These are phyloP conservation scores for Plasmodium coatneyi DNA, from an alignment of 169 alveolate genomes.

Conservation along the genomic window DNA sequence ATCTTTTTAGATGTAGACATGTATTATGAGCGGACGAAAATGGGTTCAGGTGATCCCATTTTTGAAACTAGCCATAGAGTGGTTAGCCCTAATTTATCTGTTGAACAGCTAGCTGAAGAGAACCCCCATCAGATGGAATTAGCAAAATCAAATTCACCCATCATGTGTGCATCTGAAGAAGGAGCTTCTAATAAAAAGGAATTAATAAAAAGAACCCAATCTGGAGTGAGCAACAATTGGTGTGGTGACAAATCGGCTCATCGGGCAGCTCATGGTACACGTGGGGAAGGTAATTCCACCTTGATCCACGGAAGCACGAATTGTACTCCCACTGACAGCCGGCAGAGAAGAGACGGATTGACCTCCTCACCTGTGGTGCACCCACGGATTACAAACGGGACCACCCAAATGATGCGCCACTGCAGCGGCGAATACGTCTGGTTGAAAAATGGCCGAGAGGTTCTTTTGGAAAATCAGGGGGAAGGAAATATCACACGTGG, in stretches of 20 bases:
- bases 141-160: not conserved
- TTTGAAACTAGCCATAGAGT: conserved; percentile 24
- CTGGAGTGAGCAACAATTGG: not conserved
- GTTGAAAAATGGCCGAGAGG: not conserved
- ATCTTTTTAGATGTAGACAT: conserved; percentile 65
- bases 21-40: conserved; percentile 32
- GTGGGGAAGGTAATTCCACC: not conserved
- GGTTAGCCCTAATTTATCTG: not conserved
- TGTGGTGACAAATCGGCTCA: not conserved
- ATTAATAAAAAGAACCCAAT: not conserved
- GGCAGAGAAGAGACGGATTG: conserved; percentile 1
- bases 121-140: not conserved
- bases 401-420: not conserved
- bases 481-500: not conserved
- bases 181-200: not conserved
- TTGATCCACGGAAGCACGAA: not conserved
- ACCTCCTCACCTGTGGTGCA: not conserved
- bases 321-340: not conserved
- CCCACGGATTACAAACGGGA: not conserved
- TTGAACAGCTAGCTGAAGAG: not conserved
- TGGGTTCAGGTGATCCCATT: not conserved
- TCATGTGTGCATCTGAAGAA: not conserved
- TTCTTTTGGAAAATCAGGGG: not conserved
- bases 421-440: conserved; percentile 22
- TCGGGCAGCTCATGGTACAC: not conserved